Evolutionary conservation across 192 early-diverging fungal species (phyloP).

Genomic region (Rhizophagus prolifer): DNA sequence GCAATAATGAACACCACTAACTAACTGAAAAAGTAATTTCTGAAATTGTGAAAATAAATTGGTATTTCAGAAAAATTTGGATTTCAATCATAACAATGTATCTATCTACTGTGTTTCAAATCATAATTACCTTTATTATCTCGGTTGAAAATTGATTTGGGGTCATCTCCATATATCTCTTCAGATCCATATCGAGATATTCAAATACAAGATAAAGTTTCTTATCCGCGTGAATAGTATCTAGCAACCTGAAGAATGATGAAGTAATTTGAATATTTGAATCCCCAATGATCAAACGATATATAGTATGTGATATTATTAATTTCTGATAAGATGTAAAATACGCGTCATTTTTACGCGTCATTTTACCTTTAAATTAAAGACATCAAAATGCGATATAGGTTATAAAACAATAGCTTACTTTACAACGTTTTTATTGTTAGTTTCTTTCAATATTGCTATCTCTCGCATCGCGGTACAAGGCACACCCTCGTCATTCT

Average conservation of each 20-base stretch:
- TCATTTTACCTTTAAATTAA: not conserved
- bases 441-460: constrained; percentile 67
- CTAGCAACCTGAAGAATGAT: constrained; percentile 63
- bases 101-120: not conserved
- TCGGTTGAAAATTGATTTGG: constrained; percentile 18
- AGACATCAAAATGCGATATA: not conserved
- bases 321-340: not conserved
- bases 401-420: constrained; percentile 35
- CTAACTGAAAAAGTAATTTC: constrained; percentile 91
- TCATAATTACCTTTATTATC: constrained; percentile 33
- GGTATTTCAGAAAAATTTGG: not conserved
- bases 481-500: constrained; percentile 56
- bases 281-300: too few relatives aligned
- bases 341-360: not conserved
- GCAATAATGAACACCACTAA: constrained; percentile 86
- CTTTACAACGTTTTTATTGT: constrained; percentile 72
- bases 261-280: too few relatives aligned
- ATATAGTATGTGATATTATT: too few relatives aligned
- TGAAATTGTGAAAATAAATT: constrained; percentile 30
- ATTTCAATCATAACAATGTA: too few relatives aligned
- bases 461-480: constrained; percentile 71
- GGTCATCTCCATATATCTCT: constrained; percentile 40
- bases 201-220: constrained; percentile 96
- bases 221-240: constrained; percentile 83
- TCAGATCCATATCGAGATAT: constrained; percentile 81